Base-by-base conservation (phyloP, 495 filamentous ascomycete genomes). In the Xylaria castorea region DNA sequence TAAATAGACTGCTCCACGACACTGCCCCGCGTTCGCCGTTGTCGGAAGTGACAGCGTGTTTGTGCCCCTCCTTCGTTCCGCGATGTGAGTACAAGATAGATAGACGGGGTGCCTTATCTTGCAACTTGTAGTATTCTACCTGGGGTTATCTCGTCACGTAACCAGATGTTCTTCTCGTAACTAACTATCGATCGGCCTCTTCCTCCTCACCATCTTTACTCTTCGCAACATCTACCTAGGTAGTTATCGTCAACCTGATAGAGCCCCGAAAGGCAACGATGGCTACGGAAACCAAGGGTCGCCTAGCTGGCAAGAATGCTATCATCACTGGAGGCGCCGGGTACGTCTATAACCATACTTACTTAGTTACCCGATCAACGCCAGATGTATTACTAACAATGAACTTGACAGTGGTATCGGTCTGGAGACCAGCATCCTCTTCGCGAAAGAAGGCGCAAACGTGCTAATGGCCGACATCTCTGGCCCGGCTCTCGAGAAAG, bases 251-350 rank as follows among this genome's bases (percentile, higher is more conserved):
- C 68, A 40, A 11, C 7, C 25, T 25, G 6, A 22, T 42, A 40
- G 30, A 69, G 38, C 25, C 5, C 6, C 40, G 6, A 51, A 32
- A 14, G 11, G 18, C 2, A 16, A 74, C 62, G 34, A 80, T 81
- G 78, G 72, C 76, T 60, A 76, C 77, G 3, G 75, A 75, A 64
- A 71, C 30, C 53, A 83, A 84, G 75, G 88, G 88, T 71, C 92
- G 95, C 80, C 86, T 99, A 27, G 85, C 90, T 62, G 94, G 93
- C 82, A 99, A 98, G 84, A 97, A 97, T 82, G 93, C 93, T 80
- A 90, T 99, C 74, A 88, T 99, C 77, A 99, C 96, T 25, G 95
- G 95, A 79, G 95, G 92, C 42, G 95, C 92, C 71, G 93, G 94
- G 94, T 97, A 88, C 79, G 91, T 86, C 32, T 8, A 42, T 46